Evolutionary conservation across 495 filamentous ascomycete species (phyloP).

Genomic region (Trichodelitschia bisporula): DNA sequence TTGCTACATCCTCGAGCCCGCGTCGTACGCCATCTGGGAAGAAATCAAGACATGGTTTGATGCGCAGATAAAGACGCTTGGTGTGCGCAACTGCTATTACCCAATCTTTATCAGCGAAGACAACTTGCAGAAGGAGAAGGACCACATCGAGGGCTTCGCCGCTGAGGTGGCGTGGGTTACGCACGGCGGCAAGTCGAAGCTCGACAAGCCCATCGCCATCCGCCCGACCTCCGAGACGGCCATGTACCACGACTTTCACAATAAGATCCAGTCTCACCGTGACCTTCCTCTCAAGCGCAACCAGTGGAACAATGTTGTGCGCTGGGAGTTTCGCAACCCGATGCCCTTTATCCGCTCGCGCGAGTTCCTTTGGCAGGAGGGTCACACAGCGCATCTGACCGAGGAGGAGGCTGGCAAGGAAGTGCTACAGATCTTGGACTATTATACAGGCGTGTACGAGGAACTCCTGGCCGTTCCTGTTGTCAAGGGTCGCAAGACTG

Average conservation of each 20-base stretch:
- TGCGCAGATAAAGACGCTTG: conserved; percentile 58
- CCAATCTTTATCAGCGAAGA: conserved; percentile 82
- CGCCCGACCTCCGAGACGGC: conserved; percentile 87
- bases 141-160: conserved; percentile 91
- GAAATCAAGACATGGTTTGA: conserved; percentile 79
- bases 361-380: conserved; percentile 97
- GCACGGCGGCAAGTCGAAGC: conserved; percentile 64
- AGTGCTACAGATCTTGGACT: conserved; percentile 79
- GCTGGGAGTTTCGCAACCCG: conserved; percentile 97
- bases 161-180: conserved; percentile 98
- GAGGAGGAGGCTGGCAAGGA: conserved; percentile 54
- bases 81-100: conserved; percentile 86
- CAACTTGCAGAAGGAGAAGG: conserved; percentile 82
- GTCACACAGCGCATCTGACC: conserved; percentile 83
- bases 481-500: conserved; percentile 68
- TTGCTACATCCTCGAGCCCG: conserved; percentile 69
- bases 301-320: conserved; percentile 95
- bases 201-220: conserved; percentile 87
- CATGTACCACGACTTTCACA: conserved; percentile 88
- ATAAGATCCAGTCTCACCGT: conserved; percentile 86
- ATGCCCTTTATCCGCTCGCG: conserved; percentile 81
- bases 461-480: conserved; percentile 86
- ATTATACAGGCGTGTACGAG: conserved; percentile 72
- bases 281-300: conserved; percentile 83
- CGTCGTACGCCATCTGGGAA: conserved; percentile 81